These are phyloP conservation scores for Beauveria rudraprayagi DNA, from an alignment of 2,329 filamentous ascomycete species.

Conservation along the genomic window DNA sequence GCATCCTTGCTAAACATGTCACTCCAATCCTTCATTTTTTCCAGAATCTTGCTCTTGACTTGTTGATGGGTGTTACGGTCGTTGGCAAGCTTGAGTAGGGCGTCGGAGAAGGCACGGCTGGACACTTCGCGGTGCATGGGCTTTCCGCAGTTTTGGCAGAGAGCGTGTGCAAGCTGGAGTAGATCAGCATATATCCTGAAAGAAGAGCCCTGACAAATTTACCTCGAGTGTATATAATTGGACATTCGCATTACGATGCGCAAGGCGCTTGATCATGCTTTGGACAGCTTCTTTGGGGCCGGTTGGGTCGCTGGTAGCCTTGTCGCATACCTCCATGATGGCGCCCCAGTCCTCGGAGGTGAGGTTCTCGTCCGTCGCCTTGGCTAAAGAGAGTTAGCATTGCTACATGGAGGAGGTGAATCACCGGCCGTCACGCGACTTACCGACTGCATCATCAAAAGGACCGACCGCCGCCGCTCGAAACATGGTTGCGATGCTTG, in stretches of 20 bases:
- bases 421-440: constrained; percentile 20
- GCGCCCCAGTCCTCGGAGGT: constrained; percentile 69
- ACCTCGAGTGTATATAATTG: constrained; percentile 91
- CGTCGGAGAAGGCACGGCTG: constrained; percentile 88
- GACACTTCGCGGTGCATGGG: constrained; percentile 83
- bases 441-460: constrained; percentile 54
- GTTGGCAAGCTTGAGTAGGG: constrained; percentile 79
- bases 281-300: constrained; percentile 77
- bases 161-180: constrained; percentile 70
- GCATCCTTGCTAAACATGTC: constrained; percentile 87
- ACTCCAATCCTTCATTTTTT: constrained; percentile 93
- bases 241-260: constrained; percentile 91
- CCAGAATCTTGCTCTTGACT: constrained; percentile 93
- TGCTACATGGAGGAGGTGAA: not conserved
- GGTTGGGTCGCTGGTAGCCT: constrained; percentile 44
- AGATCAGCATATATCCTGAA: constrained; percentile 11
- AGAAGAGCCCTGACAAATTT: not conserved
- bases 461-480: constrained; percentile 49
- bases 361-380: constrained; percentile 94
- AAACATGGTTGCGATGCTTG: constrained; percentile 40
- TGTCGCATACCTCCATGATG: constrained; percentile 57
- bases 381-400: constrained; percentile 34
- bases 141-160: constrained; percentile 85
- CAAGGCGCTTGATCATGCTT: constrained; percentile 83
- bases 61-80: constrained; percentile 94